Conservation (phyloP, 768 basidiomycete species). For the Crepidotus variabilis region DNA sequence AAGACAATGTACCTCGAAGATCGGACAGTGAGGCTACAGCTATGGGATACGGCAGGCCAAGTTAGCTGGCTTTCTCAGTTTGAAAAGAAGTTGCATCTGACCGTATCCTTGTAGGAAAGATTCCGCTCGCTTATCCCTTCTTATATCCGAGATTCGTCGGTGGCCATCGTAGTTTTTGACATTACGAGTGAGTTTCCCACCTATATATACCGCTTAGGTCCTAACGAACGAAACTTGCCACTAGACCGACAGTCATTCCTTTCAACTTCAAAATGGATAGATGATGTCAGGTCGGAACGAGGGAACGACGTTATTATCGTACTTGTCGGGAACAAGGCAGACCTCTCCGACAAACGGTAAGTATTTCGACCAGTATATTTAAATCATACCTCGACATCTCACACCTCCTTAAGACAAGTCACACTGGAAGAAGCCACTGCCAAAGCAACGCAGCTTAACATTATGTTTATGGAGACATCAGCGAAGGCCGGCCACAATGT, state of each 20-base stretch:
- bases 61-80: conserved; percentile 32
- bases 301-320: conserved; percentile 99
- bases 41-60: conserved; percentile 99
- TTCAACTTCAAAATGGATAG: conserved; percentile 99
- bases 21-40: conserved; percentile 92
- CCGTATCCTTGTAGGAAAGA: conserved; percentile 66
- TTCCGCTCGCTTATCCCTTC: conserved; percentile 97
- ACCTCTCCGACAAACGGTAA: conserved; percentile 96
- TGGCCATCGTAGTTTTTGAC: conserved; percentile 98
- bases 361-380: conserved; percentile 21
- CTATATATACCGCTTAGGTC: background rate
- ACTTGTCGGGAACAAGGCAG: conserved; percentile 97
- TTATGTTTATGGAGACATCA: conserved; percentile 99
- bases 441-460: conserved; percentile 84
- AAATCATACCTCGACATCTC: background rate
- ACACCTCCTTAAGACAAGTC: conserved; percentile 71
- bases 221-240: background rate
- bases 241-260: conserved; percentile 96
- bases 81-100: background rate
- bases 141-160: conserved; percentile 98
- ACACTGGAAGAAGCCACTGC: conserved; percentile 95
- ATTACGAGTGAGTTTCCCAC: conserved; percentile 78
- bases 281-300: conserved; percentile 95
- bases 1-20: conserved; percentile 99
- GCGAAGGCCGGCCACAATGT: conserved; percentile 99